Base-by-base conservation (phyloP, 2,329 filamentous ascomycete species). In the Ophiosphaerella herpotricha region DNA sequence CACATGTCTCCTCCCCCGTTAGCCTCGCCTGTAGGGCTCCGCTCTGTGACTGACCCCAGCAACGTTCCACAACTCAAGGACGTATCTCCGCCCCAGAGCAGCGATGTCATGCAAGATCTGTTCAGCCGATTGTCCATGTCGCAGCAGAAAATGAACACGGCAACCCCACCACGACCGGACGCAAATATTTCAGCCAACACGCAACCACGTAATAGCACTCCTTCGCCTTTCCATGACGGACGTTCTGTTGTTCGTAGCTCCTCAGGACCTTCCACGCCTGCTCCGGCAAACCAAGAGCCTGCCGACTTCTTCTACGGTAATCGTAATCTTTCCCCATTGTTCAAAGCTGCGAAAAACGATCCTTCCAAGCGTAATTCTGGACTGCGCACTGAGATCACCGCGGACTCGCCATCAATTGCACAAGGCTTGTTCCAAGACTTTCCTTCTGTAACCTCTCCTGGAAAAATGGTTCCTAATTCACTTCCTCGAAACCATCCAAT, bases 281-380 rank as follows among this genome's bases (percentile, higher is more conserved):
- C 55, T 14, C 63, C 63, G 37, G 38, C 55, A n/a, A 46, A 54
- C 39, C 63, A 66, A 24, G 64, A 70, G 9, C 36, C 54, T 9
- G 48, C 64, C 12, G 64, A 70, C 43, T 66, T 71, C 36, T 66
- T 72, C 39, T 72, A 71, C 39, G 78, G 78, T 53, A 78, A 78
- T 39, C 72, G 73, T 35, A 80, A 80, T 52, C 75, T 80, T 31
- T 78, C 77, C 3, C 76, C 77, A 4, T 54, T 80, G 21, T 80
- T 80, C 70, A 75, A 78, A 55, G 76, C 77, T 29, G 75, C 75
- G 12, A 74, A 76, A 46, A 60, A 64, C n/a, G 75, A 78, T 35
- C 71, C 74, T 11, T 60, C 71, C 5, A 67, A 72, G 39, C 75
- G 74, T 31, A 73, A 75, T 26, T 78, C 77, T 29, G 66, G 69